Evolutionary conservation across 805 yeast species (phyloP).

Genomic region (Isabelozyma gotoi): DNA sequence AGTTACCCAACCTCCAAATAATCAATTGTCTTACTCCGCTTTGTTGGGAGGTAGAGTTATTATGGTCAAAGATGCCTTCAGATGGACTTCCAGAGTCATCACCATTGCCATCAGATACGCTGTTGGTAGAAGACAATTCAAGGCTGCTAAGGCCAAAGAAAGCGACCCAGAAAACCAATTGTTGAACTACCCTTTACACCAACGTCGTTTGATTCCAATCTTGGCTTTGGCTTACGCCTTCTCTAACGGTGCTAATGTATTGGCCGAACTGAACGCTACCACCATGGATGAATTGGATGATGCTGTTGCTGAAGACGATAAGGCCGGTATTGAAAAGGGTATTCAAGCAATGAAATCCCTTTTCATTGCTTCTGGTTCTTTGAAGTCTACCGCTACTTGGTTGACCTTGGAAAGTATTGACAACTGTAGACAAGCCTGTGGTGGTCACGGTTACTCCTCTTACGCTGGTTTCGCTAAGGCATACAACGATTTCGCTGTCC

Average conservation of each 20-base stretch:
- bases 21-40: constrained; percentile 84
- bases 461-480: constrained; percentile 86
- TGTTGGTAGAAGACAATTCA: constrained; percentile 81
- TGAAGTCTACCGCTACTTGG: constrained; percentile 89
- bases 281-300: constrained; percentile 55
- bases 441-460: constrained; percentile 94
- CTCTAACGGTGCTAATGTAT: constrained; percentile 64
- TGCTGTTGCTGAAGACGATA: constrained; percentile 47
- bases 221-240: constrained; percentile 73
- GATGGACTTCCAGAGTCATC: constrained; percentile 71
- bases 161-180: constrained; percentile 58
- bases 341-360: constrained; percentile 68
- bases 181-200: constrained; percentile 83
- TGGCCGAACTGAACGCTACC: constrained; percentile 49
- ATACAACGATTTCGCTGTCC: constrained; percentile 87
- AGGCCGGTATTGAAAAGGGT: constrained; percentile 43
- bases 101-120: constrained; percentile 86
- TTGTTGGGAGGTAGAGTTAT: constrained; percentile 81
- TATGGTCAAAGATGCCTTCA: constrained; percentile 81
- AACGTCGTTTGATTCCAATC: constrained; percentile 77
- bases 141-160: constrained; percentile 34
- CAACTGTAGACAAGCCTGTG: constrained; percentile 87
- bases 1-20: constrained; percentile 74
- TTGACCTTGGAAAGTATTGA: constrained; percentile 71
- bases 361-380: constrained; percentile 78